Evolutionary conservation across 352 stramenopile genomes (phyloP), one percentile per base, ranked within the genome.

Genomic region (Globisporangium irregulare): DNA sequence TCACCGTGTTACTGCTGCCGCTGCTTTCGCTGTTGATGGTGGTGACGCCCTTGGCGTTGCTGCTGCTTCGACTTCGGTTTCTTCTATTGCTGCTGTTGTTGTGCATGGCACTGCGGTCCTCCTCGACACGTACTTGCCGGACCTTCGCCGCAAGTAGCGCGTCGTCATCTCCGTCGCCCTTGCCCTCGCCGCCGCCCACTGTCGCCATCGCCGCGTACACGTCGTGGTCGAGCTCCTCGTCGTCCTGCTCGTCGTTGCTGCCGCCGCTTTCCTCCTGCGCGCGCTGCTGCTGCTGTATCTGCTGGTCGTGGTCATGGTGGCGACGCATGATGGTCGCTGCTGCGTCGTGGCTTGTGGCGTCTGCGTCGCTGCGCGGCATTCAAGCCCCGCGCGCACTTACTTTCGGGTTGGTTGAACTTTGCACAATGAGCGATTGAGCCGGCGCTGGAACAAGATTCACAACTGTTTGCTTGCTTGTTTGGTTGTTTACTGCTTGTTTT

Each of bases 201-300:
- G 22, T 9, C n/a, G n/a, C 1, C 32, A 22, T 14, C 32, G 32
- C 10, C 56, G 32, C 4, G 20, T 32, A 24, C 8, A 50, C 8
- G 22, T 50, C 56, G 32, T n/a, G 56, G n/a, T 48, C 9, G 46
- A 58, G 61, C 46, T 66, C 61, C 46, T 59, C 48, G n/a, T 50
- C 56, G 10, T 62, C 56, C 56, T 50, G 32, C 56, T 62, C 32
- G n/a, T 32, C 55, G 55, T 15, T 32, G 56, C 32, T 36, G 20
- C 6, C 14, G 18, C 41, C 24, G 24, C 22, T 22, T 29, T 36
- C 22, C 27, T 65, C 22, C 15, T 56, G 46, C 59, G 25, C 46
- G 51, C 46, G 5, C 60, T 57, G 41, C 8, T 55, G 43, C 24
- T 59, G 38, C 10, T 34, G 22, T 18, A 24, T 22, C 43, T 51